A percentile compares a stretch with the other conserved stretches of the same genome.
These are phyloP conservation scores for Talaromyces borbonicus DNA, from an alignment of 495 filamentous ascomycete species.

Conservation along the genomic window DNA sequence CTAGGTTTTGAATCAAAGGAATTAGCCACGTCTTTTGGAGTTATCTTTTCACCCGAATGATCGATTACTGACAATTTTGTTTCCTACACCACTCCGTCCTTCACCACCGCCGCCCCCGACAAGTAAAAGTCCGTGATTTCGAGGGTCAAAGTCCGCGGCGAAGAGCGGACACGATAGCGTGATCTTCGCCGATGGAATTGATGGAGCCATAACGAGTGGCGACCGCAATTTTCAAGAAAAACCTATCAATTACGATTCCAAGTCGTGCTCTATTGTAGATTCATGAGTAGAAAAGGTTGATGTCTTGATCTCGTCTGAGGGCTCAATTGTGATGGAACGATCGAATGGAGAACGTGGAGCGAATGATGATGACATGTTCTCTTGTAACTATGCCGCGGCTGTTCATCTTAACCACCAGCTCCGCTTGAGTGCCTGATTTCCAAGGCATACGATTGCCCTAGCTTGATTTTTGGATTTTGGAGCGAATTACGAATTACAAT, in stretches of 20 bases:
- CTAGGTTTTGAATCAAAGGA: slow-evolving; percentile 22
- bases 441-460: no score
- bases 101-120: slow-evolving; percentile 91
- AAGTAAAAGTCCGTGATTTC: slow-evolving; percentile 61
- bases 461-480: no score
- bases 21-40: neutral
- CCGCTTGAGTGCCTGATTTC: no score
- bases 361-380: slow-evolving; percentile 1
- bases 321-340: no score
- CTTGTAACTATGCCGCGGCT: no score
- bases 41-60: slow-evolving; percentile 5
- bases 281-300: no score
- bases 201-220: slow-evolving; percentile 33
- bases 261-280: no score
- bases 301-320: neutral
- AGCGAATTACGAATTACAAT: no score
- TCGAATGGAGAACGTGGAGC: neutral
- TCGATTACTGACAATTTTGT: slow-evolving; percentile 62
- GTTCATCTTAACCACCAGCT: no score
- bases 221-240: no score
- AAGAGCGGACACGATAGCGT: slow-evolving; percentile 83
- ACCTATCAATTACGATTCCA: no score
- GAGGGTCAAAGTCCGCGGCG: slow-evolving; percentile 78
- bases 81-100: slow-evolving; percentile 73
- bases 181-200: slow-evolving; percentile 50